Base-by-base conservation (phyloP, 106 monocot genomes). In the Phalaenopsis aphrodite region DNA sequence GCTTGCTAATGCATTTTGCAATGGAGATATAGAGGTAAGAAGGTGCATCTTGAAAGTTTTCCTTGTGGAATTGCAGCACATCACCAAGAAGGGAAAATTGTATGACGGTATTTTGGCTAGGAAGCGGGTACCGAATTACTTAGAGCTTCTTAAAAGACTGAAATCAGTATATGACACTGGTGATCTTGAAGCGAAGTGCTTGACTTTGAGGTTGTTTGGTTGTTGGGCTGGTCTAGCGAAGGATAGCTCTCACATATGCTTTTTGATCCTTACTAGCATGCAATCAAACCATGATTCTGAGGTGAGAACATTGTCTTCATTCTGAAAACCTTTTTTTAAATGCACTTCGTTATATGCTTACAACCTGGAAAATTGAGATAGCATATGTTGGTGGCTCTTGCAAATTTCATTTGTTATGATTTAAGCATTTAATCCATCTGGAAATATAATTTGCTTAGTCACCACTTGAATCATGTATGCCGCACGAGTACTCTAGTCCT, bases 121-220 rank as follows among this genome's bases (percentile, higher is more conserved):
- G 80, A 41, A 77, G 42, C 84, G 92, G 65, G 89, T 99, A 9
- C 88, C 88, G 21, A 93, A 93, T 87, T 79, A 86, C 78, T 43
- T 79, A 41, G 92, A 99, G 76, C 49, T 99, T 80, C 84, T 99
- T 78, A 99, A 80, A 82, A 91, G 86, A 78, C 81, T 93, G 48
- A 93, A 84, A 65, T 19, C 42, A 30, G 98, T 93, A 56, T 99
- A 81, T 84, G 87, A 95, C 67, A 82, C 81, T 38, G 91, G 94
- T 78, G 85, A 90, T 88, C 41, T 48, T 73, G 84, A 87, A 82
- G 90, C 84, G 46, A 95, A 89, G 78, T 85, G 73, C n/a, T 56
- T 99, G 83, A 86, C 99, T 30, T 79, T 99, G 49, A 84, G 93
- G 14, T 72, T 99, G 30, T 91, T 91, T 82, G 98, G 98, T 80